These are phyloP conservation scores for Acrodontium crateriforme DNA, from an alignment of 2,329 filamentous ascomycete species.

Conservation along the genomic window DNA sequence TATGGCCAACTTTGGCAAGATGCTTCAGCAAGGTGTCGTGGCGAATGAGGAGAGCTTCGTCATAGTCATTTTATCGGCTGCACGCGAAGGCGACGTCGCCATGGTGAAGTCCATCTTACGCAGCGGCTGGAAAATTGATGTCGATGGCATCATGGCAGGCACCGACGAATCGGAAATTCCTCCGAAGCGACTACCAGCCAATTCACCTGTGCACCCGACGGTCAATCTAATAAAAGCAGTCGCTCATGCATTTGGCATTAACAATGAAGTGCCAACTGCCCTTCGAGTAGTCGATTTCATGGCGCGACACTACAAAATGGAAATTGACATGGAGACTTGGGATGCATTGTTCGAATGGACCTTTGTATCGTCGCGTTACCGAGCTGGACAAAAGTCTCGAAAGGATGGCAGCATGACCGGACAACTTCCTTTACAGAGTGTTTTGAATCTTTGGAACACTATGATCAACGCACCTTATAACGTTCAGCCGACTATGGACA, in stretches of 20 bases:
- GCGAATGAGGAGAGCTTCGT: slow-evolving; percentile 41
- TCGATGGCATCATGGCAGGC: slow-evolving; percentile 26
- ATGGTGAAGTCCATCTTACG: slow-evolving; percentile 36
- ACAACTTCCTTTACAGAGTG: slow-evolving; percentile 28
- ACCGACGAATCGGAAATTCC: slow-evolving; percentile 19
- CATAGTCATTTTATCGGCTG: slow-evolving; percentile 38
- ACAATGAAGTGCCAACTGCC: slow-evolving; percentile 46
- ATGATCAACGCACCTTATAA: slow-evolving; percentile 48
- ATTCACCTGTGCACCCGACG: slow-evolving; percentile 46
- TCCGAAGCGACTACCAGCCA: slow-evolving; percentile 26
- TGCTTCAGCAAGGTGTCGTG: slow-evolving; percentile 30
- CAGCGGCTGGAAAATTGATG: slow-evolving; percentile 41
- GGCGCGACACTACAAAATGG: slow-evolving; percentile 44
- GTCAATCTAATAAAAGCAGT: slow-evolving; percentile 47
- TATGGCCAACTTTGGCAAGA: slow-evolving; percentile 32
- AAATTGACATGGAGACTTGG: slow-evolving; percentile 48
- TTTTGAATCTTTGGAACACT: slow-evolving; percentile 42
- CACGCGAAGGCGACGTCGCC: slow-evolving; percentile 37
- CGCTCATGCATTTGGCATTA: slow-evolving; percentile 55
- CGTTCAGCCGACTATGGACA: slow-evolving; percentile 41
- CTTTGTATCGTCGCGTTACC: slow-evolving; percentile 38
- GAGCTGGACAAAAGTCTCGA: slow-evolving; percentile 18
- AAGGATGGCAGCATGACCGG: slow-evolving; percentile 19
- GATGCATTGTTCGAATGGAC: slow-evolving; percentile 53
- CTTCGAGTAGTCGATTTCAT: slow-evolving; percentile 48